Evolutionary conservation across 768 basidiomycete species (phyloP).

Genomic region (Leccinum subgranulosum): DNA sequence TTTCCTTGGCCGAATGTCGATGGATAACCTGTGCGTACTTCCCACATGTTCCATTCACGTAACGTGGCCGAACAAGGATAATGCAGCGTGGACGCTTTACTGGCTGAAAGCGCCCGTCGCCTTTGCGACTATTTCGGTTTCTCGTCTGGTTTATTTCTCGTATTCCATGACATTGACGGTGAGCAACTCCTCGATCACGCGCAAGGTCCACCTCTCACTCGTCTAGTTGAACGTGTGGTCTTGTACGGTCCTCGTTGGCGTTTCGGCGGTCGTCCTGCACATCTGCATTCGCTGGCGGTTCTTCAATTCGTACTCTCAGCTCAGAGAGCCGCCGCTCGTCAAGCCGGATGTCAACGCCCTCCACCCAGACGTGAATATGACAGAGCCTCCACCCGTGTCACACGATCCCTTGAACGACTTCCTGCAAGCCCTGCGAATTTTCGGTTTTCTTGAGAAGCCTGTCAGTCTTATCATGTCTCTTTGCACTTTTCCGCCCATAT

Average conservation of each 20-base stretch:
- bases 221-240: constrained; percentile 86
- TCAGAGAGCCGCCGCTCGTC: constrained; percentile 77
- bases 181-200: constrained; percentile 21
- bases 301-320: constrained; percentile 68
- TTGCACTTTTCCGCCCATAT: neutral
- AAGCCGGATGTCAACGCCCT: constrained; percentile 84
- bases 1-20: constrained; percentile 78
- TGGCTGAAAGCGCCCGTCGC: constrained; percentile 77
- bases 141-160: constrained; percentile 77
- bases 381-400: constrained; percentile 71
- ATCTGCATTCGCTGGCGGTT: constrained; percentile 85
- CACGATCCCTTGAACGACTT: constrained; percentile 99
- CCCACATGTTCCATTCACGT: neutral
- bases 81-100: constrained; percentile 75
- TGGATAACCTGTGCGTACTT: constrained; percentile 72
- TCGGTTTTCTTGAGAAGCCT: constrained; percentile 95
- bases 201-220: neutral
- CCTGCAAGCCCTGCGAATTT: constrained; percentile 91
- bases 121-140: constrained; percentile 81
- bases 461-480: constrained; percentile 41
- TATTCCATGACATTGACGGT: constrained; percentile 91
- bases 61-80: constrained; percentile 3
- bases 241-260: constrained; percentile 72
- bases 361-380: constrained; percentile 87
- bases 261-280: constrained; percentile 65